Conservation (phyloP, 129 eudicot genomes). For the Ambrosia artemisiifolia region DNA sequence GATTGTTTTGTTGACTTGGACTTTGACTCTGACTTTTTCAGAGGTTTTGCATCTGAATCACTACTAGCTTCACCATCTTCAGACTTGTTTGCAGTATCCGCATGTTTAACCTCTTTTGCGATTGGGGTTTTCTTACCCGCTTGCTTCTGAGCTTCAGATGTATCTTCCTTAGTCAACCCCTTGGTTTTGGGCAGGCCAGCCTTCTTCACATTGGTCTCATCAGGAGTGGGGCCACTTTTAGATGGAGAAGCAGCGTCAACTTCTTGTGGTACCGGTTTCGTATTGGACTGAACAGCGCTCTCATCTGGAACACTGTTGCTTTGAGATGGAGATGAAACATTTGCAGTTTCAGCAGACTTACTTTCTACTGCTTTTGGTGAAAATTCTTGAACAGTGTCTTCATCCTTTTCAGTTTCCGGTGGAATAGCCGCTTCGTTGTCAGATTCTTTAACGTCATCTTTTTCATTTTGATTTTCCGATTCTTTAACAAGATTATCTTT, state of each 20-base stretch:
- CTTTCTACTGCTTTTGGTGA: conserved; percentile 41
- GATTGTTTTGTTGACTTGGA: conserved; percentile 31
- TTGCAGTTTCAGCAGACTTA: conserved; percentile 25
- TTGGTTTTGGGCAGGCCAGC: conserved; percentile 30
- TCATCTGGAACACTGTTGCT: conserved; percentile 41
- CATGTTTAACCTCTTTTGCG: conserved; percentile 30
- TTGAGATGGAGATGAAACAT: conserved; percentile 36
- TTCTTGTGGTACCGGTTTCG: conserved; percentile 29
- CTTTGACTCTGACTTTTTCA: conserved; percentile 34
- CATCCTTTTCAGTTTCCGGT: conserved; percentile 38
- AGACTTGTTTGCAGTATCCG: conserved; percentile 27
- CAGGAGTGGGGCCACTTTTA: conserved; percentile 39
- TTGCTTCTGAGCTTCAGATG: conserved; percentile 37
- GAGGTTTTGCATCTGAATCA: conserved; percentile 37
- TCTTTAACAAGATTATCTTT: conserved; percentile 15
- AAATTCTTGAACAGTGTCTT: conserved; percentile 17
- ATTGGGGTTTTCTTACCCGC: conserved; percentile 38
- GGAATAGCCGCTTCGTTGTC: conserved; percentile 32
- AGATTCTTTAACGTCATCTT: neutral
- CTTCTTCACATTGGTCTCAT: conserved; percentile 39
- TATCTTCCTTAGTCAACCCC: conserved; percentile 30
- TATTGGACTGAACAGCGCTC: conserved; percentile 30
- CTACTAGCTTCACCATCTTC: conserved; percentile 40
- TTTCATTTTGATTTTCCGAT: neutral
- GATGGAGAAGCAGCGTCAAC: conserved; percentile 49